Base-by-base conservation (phyloP, 2,329 filamentous ascomycete species). In the Rachicladosporium sp. region DNA sequence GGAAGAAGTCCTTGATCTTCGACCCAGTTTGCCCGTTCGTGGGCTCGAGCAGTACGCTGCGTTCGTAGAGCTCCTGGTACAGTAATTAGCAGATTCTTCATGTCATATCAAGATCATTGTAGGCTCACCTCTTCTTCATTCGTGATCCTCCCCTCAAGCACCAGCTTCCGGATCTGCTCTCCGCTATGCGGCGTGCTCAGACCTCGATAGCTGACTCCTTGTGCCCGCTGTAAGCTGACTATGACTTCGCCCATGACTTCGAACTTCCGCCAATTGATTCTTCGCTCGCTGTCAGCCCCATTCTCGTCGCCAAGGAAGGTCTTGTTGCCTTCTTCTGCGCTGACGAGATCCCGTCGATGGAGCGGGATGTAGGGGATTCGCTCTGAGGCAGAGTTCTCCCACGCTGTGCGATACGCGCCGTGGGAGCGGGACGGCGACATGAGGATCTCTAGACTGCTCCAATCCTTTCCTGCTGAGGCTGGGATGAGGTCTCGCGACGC, bases 261-360 rank as follows among this genome's bases (percentile, higher is more conserved):
- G 53, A 96, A 98, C 58, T 98, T 98, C 62, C 82, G 87, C 91
- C 91, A 98, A 58, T 96, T 96, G 57, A 98, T 84, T 37, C 84
- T 71, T 27, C 23, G 23, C 23, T 27, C 23, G 4, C 23, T 27
- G 4, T 27, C 23, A 7, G 50, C 54, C 12, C 53, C 47, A 13
- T 42, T 44, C 38, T 56, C 58, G 29, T 56, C 70, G 6, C 82
- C 85, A 2, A 96, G 68, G 58, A 94, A 89, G 0, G 91, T 96
- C 53, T 76, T 77, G 60, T 91, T 95, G 29, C 89, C 91, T 61
- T 94, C 84, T 55, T 93, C 86, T 1, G 91, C 89, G 9, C 83
- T 86, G 2, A 94, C 86, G 15, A 98, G 70, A 62, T 98, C 91
- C 47, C 88, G 76, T 33, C 85, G 76, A 56, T 93, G 86, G 21